phyloP scores from a whole-genome alignment of 106 monocot species.

The Phalaenopsis aphrodite region DNA sequence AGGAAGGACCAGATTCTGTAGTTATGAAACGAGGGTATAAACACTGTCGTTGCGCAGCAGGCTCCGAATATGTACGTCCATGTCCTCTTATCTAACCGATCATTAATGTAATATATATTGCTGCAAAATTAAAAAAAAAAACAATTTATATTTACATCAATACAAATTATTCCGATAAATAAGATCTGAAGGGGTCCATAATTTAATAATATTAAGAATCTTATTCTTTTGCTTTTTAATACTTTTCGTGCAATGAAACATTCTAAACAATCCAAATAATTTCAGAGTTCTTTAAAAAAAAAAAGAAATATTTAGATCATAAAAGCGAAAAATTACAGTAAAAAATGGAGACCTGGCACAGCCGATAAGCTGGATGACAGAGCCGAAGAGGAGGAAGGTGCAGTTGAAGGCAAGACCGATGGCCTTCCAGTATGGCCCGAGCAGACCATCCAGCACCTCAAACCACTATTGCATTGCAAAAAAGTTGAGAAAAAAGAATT shows the following conservation, averaged over 20 bases:
- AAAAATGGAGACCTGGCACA: conserved; percentile 12
- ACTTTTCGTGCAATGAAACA: too few species aligned
- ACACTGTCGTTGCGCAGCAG: conserved; percentile 19
- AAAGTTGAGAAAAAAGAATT: background rate
- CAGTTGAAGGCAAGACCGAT: conserved; percentile 67
- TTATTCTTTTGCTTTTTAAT: too few species aligned
- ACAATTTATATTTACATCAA: background rate
- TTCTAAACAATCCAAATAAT: too few species aligned
- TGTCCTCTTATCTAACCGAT: conserved; percentile 22
- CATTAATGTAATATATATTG: conserved; percentile 25
- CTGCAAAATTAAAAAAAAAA: background rate
- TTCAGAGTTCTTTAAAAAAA: background rate
- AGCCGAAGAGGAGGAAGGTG: conserved; percentile 76
- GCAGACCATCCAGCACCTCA: conserved; percentile 65
- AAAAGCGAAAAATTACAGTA: too few species aligned
- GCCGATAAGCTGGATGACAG: conserved; percentile 51
- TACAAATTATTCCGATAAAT: background rate
- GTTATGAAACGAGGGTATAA: conserved; percentile 24
- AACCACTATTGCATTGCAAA: conserved; percentile 46
- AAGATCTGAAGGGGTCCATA: background rate
- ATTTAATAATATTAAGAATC: too few species aligned
- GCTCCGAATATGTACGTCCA: conserved; percentile 28
- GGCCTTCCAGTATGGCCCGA: conserved; percentile 73
- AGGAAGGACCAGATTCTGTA: conserved; percentile 48
- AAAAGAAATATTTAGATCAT: background rate